Conservation (phyloP, 139 green algal genomes). For the Haematococcus sp. region DNA sequence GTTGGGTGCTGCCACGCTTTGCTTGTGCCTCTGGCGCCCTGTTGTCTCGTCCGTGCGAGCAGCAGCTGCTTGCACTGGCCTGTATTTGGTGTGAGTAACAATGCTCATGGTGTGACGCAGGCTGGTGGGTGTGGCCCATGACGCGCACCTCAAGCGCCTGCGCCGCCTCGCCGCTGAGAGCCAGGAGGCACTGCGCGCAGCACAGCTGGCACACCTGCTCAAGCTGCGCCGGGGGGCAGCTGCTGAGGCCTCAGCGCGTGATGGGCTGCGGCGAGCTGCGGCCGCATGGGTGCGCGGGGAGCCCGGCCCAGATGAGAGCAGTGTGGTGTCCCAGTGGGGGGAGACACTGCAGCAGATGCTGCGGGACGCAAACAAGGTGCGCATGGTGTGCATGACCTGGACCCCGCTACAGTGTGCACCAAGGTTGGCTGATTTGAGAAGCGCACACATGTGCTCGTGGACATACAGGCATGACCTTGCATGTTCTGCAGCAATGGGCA, state of each 20-base stretch:
- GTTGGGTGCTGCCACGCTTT: too few relatives aligned
- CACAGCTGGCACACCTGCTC: slow-evolving; percentile 18
- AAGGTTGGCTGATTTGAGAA: background rate
- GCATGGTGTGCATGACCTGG: background rate
- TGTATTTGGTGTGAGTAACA: too few relatives aligned
- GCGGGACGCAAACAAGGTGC: slow-evolving; percentile 17
- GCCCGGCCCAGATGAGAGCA: background rate
- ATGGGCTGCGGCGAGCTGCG: slow-evolving; percentile 4
- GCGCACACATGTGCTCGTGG: background rate
- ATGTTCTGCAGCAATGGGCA: background rate
- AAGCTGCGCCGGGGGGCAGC: slow-evolving; percentile 11
- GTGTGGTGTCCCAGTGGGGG: slow-evolving; percentile 1
- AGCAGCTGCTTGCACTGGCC: too few relatives aligned
- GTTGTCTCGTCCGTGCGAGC: too few relatives aligned
- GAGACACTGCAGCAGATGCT: slow-evolving; percentile 9
- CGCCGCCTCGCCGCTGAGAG: slow-evolving; percentile 22
- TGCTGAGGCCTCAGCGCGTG: slow-evolving; percentile 21
- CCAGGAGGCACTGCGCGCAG: slow-evolving; percentile 28
- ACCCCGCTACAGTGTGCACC: background rate
- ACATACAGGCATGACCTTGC: background rate
- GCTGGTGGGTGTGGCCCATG: slow-evolving; percentile 26
- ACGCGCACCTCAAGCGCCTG: slow-evolving; percentile 19
- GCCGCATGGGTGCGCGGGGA: slow-evolving; percentile 25
- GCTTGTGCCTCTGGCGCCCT: too few relatives aligned
- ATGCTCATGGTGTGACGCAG: too few relatives aligned